These are phyloP conservation scores for Penicillium sp. DNA, from an alignment of 2,329 filamentous ascomycete genomes.

Conservation along the genomic window DNA sequence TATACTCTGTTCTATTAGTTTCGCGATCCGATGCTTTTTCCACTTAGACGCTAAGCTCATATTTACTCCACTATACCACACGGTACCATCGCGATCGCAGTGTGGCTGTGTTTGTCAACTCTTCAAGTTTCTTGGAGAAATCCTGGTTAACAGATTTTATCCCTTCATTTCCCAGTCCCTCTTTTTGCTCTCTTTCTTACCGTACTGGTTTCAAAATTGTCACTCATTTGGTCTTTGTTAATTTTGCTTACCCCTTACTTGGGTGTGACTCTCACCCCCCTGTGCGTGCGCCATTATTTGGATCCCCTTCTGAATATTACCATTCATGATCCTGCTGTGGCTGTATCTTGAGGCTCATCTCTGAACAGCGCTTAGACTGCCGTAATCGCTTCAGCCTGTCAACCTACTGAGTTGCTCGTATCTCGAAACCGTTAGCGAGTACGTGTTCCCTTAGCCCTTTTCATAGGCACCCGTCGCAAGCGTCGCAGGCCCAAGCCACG, in stretches of 20 bases:
- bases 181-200: background rate
- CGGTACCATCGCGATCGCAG: conserved; percentile 2
- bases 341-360: background rate
- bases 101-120: conserved; percentile 8
- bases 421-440: background rate
- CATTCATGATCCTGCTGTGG: conserved; percentile 2
- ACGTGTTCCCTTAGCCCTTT: conserved; percentile 1
- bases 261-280: background rate
- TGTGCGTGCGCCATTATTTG: background rate
- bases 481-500: conserved; percentile 1
- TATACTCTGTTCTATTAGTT: background rate
- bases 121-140: background rate
- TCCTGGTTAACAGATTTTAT: conserved; percentile 1
- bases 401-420: background rate
- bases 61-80: conserved; percentile 1
- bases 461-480: background rate
- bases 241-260: conserved; percentile 4
- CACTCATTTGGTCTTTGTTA: conserved; percentile 8
- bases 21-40: background rate
- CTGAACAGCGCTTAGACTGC: background rate
- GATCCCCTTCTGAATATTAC: background rate
- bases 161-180: conserved; percentile 3
- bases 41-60: conserved; percentile 1
- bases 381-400: background rate
- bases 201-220: background rate